These are phyloP conservation scores for Biscogniauxia mediterranea DNA, from an alignment of 2,329 filamentous ascomycete genomes.

Conservation along the genomic window DNA sequence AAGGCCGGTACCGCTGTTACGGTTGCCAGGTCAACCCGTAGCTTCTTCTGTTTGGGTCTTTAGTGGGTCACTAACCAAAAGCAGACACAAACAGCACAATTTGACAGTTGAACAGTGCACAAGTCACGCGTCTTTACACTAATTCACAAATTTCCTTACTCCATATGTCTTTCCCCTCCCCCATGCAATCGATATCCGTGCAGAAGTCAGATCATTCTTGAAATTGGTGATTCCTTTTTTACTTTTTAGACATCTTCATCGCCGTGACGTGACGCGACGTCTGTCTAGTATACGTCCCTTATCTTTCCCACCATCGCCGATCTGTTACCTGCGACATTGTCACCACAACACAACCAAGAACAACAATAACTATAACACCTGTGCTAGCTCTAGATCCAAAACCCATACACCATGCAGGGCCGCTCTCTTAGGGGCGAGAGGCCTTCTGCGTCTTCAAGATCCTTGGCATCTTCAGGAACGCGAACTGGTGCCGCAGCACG, in stretches of 20 bases:
- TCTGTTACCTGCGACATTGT: constrained; percentile 4
- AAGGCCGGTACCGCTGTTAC: no score
- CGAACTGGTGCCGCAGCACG: constrained; percentile 23
- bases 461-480: constrained; percentile 18
- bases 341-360: constrained; percentile 3
- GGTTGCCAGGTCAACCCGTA: constrained; percentile 22
- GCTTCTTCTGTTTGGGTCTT: constrained; percentile 21
- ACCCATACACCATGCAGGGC: constrained; percentile 26
- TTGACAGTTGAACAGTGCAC: background rate
- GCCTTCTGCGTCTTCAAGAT: constrained; percentile 26
- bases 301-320: background rate
- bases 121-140: no score
- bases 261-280: background rate
- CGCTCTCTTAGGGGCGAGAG: constrained; percentile 32
- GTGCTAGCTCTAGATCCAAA: constrained; percentile 5
- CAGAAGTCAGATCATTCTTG: background rate
- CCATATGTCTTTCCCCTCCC: no score
- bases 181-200: background rate
- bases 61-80: constrained; percentile 7
- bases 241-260: background rate
- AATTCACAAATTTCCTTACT: constrained; percentile 5
- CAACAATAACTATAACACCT: constrained; percentile 14
- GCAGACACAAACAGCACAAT: constrained; percentile 7
- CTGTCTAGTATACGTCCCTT: background rate
- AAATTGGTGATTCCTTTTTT: background rate